Evolutionary conservation across 2,329 filamentous ascomycete genomes (phyloP).

Genomic region (Cladophialophora chaetospira): DNA sequence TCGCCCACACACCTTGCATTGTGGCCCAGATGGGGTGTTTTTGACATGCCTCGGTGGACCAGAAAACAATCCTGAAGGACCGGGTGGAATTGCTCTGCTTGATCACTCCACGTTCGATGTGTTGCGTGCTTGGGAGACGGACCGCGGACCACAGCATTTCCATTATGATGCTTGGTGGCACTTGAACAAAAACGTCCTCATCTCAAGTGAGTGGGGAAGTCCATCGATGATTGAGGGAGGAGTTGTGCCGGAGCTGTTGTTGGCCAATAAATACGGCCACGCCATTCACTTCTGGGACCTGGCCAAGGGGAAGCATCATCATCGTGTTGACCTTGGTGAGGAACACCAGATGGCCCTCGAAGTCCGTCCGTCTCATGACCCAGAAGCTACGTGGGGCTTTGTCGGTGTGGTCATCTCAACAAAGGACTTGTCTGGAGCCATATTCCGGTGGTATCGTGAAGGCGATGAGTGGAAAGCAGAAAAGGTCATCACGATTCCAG

Average conservation of each 20-base stretch:
- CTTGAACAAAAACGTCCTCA: slow-evolving; percentile 7
- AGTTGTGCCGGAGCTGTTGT: slow-evolving; percentile 6
- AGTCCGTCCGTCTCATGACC: slow-evolving; percentile 9
- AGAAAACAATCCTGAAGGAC: slow-evolving; percentile 2
- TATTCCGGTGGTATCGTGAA: slow-evolving; percentile 8
- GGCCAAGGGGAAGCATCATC: not conserved
- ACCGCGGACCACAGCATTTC: slow-evolving; percentile 8
- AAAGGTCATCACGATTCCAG: slow-evolving; percentile 56
- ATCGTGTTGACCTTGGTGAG: slow-evolving; percentile 9
- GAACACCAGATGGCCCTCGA: slow-evolving; percentile 14
- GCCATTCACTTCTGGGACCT: slow-evolving; percentile 10
- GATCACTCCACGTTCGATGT: slow-evolving; percentile 11
- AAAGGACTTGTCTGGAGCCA: slow-evolving; percentile 10
- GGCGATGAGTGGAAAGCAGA: slow-evolving; percentile 47
- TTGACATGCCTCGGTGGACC: slow-evolving; percentile 6
- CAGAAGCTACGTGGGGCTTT: slow-evolving; percentile 13
- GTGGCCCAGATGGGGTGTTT: slow-evolving; percentile 5
- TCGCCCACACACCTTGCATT: slow-evolving; percentile 11
- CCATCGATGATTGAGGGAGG: slow-evolving; percentile 10
- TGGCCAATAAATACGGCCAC: slow-evolving; percentile 13
- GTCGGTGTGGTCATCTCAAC: slow-evolving; percentile 9
- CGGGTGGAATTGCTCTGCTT: slow-evolving; percentile 11
- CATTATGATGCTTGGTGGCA: slow-evolving; percentile 15
- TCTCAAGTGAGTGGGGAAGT: slow-evolving; percentile 12
- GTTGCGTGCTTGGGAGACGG: slow-evolving; percentile 8